Percentiles rank a stretch among this genome's conserved stretches.
These are phyloP conservation scores for Phaseolus lunatus DNA, from an alignment of 306 rosid genomes.

Conservation along the genomic window DNA sequence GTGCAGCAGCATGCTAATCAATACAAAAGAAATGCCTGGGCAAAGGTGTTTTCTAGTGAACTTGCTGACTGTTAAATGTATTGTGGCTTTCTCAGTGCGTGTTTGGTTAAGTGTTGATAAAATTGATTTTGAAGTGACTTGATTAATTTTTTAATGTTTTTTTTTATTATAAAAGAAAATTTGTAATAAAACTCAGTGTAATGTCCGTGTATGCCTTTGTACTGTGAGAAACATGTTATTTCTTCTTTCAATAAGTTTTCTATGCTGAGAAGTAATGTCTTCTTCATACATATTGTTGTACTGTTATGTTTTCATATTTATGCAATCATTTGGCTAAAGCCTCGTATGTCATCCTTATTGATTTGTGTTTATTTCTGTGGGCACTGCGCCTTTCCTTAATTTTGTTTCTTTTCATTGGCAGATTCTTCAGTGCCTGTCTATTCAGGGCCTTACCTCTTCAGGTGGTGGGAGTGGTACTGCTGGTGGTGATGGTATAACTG, in stretches of 20 bases:
- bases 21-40: constrained; percentile 94
- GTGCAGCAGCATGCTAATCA: constrained; percentile 99
- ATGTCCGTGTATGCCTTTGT: too few relatives aligned
- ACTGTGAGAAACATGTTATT: not conserved
- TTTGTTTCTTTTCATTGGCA: constrained; percentile 54
- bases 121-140: too few relatives aligned
- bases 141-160: too few relatives aligned
- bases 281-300: not conserved
- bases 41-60: constrained; percentile 67
- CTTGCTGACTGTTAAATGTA: not conserved
- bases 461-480: constrained; percentile 76
- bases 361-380: not conserved
- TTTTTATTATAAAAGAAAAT: too few relatives aligned
- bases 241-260: not conserved
- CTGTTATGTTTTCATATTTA: too few relatives aligned
- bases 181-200: too few relatives aligned
- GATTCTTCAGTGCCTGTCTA: constrained; percentile 87
- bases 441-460: constrained; percentile 88
- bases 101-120: not conserved
- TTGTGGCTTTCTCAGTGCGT: constrained; percentile 13
- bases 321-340: not conserved
- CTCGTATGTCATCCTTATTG: not conserved
- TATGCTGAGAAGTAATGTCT: not conserved
- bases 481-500: constrained; percentile 76
- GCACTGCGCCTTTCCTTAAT: not conserved